Evolutionary conservation across 352 stramenopile species (phyloP).

Genomic region (Phytopythium chamaehyphon): DNA sequence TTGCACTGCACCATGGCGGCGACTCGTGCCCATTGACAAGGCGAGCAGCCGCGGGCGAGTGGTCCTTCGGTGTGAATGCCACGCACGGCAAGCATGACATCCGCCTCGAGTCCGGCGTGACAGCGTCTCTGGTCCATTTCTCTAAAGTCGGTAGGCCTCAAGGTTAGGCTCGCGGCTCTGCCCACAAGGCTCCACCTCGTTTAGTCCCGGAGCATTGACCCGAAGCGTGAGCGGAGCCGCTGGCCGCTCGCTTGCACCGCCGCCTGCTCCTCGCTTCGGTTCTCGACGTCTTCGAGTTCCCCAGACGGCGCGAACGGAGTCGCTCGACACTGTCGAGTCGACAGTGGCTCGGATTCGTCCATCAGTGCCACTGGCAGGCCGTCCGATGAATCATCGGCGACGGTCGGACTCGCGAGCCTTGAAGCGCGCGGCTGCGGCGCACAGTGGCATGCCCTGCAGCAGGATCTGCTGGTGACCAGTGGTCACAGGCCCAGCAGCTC

Average conservation of each 20-base stretch:
- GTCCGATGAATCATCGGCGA: no score
- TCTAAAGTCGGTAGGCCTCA: not conserved
- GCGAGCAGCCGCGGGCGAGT: slow-evolving; percentile 17
- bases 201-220: not conserved
- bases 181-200: not conserved
- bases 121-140: not conserved
- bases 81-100: slow-evolving; percentile 1
- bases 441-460: no score
- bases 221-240: not conserved
- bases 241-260: slow-evolving; percentile 2
- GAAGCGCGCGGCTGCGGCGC: not conserved
- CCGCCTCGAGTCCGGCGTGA: not conserved
- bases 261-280: slow-evolving; percentile 1
- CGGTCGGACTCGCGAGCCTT: not conserved
- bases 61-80: not conserved
- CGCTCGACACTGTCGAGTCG: no score
- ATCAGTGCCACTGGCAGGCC: no score
- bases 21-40: slow-evolving; percentile 17
- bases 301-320: not conserved
- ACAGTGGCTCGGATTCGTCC: not conserved
- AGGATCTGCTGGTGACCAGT: no score
- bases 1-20: no score
- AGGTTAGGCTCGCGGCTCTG: no score
- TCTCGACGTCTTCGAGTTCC: slow-evolving; percentile 3
- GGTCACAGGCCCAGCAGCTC: no score